A percentile compares a stretch with the other conserved stretches of the same genome.
phyloP scores from a whole-genome alignment of 495 filamentous ascomycete genomes.

The Xylaria acuta region DNA sequence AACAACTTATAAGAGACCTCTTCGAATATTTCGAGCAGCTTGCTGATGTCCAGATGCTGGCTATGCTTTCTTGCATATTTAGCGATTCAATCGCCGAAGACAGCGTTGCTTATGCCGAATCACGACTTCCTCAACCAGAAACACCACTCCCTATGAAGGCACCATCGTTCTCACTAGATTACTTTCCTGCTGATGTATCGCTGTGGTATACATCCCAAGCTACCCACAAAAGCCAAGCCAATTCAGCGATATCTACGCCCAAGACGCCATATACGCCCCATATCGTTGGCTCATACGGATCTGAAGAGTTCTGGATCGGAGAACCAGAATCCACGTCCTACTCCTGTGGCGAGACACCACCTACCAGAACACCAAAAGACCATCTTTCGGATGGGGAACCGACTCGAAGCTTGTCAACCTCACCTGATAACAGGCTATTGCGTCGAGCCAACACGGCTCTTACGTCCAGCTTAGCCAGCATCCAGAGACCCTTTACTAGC shows the following conservation, averaged over 20 bases:
- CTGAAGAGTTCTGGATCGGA: conserved; percentile 59
- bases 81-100: conserved; percentile 65
- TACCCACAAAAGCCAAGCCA: conserved; percentile 48
- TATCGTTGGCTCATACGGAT: conserved; percentile 65
- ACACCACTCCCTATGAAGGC: conserved; percentile 68
- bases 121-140: conserved; percentile 54
- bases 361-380: conserved; percentile 47
- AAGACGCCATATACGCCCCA: conserved; percentile 63
- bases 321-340: conserved; percentile 60
- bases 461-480: conserved; percentile 69
- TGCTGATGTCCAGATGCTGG: conserved; percentile 90
- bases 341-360: conserved; percentile 72
- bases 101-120: conserved; percentile 54
- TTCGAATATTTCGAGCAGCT: conserved; percentile 80
- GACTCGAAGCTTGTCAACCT: conserved; percentile 72
- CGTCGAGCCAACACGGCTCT: conserved; percentile 63
- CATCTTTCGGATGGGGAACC: conserved; percentile 44
- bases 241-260: conserved; percentile 62
- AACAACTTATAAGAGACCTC: conserved; percentile 70
- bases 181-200: conserved; percentile 68
- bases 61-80: conserved; percentile 91
- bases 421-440: conserved; percentile 65
- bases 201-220: conserved; percentile 52
- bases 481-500: conserved; percentile 75
- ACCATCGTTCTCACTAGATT: conserved; percentile 70